A percentile compares a stretch with the other conserved stretches of the same genome.
phyloP scores from a whole-genome alignment of 2,329 filamentous ascomycete species.

The Ophiostoma sp. region DNA sequence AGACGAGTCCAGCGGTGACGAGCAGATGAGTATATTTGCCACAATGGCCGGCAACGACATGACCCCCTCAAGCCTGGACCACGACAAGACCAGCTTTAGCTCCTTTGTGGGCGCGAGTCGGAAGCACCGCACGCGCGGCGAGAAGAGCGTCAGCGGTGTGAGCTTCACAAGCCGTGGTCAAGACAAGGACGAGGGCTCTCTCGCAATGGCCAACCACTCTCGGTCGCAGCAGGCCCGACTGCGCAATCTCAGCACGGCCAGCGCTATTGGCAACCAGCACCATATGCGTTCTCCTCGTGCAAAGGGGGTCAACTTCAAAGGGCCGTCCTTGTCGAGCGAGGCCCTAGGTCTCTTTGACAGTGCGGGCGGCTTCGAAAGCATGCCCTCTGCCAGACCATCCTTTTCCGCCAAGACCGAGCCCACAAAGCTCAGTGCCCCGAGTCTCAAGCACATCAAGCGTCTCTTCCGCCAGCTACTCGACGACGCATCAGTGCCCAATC shows the following conservation, averaged over 20 bases:
- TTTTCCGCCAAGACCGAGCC: not conserved
- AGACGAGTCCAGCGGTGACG: conserved; percentile 88
- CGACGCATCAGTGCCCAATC: conserved; percentile 68
- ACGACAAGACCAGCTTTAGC: conserved; percentile 67
- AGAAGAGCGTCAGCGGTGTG: conserved; percentile 68
- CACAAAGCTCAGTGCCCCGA: conserved; percentile 74
- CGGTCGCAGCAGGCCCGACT: conserved; percentile 50
- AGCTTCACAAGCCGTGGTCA: conserved; percentile 64
- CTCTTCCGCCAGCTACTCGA: conserved; percentile 77
- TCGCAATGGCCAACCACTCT: conserved; percentile 42
- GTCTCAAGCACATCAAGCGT: conserved; percentile 79
- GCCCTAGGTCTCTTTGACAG: conserved; percentile 44
- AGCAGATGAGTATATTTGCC: conserved; percentile 82
- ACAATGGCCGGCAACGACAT: conserved; percentile 63
- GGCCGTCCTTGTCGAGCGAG: conserved; percentile 50
- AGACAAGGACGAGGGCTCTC: conserved; percentile 57
- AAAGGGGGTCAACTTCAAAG: conserved; percentile 53
- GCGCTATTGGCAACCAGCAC: conserved; percentile 51
- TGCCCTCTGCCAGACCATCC: conserved; percentile 39
- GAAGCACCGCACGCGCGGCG: conserved; percentile 69
- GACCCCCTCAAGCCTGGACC: conserved; percentile 62
- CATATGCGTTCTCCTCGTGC: conserved; percentile 69
- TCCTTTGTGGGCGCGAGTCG: conserved; percentile 67
- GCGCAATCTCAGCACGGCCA: conserved; percentile 79
- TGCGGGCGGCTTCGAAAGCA: conserved; percentile 35